Evolutionary conservation across 371 early-diverging fungal genomes (phyloP), one percentile per base, ranked within the genome.

Genomic region (Cokeromyces recurvatus): DNA sequence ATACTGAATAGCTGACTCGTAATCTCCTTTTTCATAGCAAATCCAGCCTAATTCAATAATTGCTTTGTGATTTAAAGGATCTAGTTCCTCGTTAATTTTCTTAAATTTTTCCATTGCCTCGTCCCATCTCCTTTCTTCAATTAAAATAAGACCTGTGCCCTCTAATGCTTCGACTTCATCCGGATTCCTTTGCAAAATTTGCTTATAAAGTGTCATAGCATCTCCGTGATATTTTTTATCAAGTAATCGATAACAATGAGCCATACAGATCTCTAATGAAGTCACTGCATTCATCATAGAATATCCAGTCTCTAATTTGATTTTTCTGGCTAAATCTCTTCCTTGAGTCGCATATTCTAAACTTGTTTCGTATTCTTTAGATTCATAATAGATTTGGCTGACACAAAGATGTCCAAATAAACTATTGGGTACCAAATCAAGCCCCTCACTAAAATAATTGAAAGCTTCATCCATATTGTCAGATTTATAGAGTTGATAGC

Each of bases 1-100:
- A n/a, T 60, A 66, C n/a, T 71, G 64, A 20, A 79, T 61, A 3
- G 90, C 88, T 35, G 62, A 61, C 8, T 70, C 71, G 47, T 69
- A 75, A 14, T 83, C 68, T 16, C 64, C 52, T 34, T 72, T 69
- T 36, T 76, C 65, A 35, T 77, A 84, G 27, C 71, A 55, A 10
- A 82, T 71, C 89, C 90, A 88, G 0, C 79, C 83, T 19, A 82
- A 59, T 55, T 81, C 84, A 14, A 76, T 73, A 20, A 67, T 49
- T 0, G 82, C 78, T 2, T 53, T 52, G 32, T 74, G 70, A 38
- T 78, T 75, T 5, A 35, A 38, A 0, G 78, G 58, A 43, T 82
- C 74, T 3, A 79, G 22, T 5, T 46, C 52, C 19, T 76, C 53
- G 0, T 5, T 29, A 8, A 85, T 74, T 20, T 68, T 59, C 44